Conservation (phyloP, 306 rosid genomes). For the Cicer arietinum region DNA sequence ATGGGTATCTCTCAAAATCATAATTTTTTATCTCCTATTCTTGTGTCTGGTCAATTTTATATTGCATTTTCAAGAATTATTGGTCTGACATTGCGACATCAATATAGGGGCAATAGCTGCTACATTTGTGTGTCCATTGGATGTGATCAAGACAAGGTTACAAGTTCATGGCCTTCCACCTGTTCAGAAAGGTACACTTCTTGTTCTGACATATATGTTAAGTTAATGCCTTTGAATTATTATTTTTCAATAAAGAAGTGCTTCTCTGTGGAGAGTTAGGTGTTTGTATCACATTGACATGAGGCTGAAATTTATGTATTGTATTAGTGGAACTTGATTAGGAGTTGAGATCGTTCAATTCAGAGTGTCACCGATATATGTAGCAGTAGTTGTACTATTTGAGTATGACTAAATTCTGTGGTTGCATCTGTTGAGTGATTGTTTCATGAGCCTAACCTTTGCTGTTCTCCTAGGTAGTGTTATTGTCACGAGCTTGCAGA, state of each 20-base stretch:
- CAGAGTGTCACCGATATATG: conserved; percentile 13
- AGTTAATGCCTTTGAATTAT: background rate
- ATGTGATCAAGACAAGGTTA: conserved; percentile 96
- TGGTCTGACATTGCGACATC: background rate
- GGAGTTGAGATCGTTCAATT: conserved; percentile 27
- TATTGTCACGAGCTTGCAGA: conserved; percentile 69
- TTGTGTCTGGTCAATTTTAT: conserved; percentile 2
- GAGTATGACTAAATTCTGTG: background rate
- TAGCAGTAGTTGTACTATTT: background rate
- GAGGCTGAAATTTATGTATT: conserved; percentile 13
- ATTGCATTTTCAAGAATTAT: background rate
- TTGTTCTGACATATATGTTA: background rate
- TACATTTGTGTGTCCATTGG: conserved; percentile 92
- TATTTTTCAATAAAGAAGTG: background rate
- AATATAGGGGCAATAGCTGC: conserved; percentile 89
- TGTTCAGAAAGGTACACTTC: conserved; percentile 68
- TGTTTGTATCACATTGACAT: conserved; percentile 21
- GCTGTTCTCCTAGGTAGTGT: conserved; percentile 68
- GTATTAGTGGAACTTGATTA: conserved; percentile 1
- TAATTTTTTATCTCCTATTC: background rate
- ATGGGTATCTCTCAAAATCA: conserved; percentile 46
- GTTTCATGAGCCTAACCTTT: conserved; percentile 37
- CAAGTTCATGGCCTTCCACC: conserved; percentile 94
- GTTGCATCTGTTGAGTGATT: conserved; percentile 11
- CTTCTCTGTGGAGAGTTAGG: conserved; percentile 16